phyloP scores from a whole-genome alignment of 75 land plant species.

The Azolla pinnata region DNA sequence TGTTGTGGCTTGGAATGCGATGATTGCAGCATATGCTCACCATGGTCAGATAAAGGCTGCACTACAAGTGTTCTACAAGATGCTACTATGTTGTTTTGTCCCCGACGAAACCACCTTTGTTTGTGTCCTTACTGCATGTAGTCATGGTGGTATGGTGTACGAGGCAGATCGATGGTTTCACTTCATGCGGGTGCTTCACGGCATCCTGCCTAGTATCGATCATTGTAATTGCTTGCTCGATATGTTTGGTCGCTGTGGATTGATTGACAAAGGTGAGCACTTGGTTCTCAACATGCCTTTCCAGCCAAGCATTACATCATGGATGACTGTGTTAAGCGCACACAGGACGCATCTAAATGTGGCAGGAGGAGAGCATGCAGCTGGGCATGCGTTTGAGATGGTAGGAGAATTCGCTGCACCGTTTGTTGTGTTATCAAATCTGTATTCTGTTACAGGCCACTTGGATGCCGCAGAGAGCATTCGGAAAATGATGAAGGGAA shows the following conservation, averaged over 20 bases:
- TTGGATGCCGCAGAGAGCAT: no score
- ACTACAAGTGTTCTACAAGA: slow-evolving; percentile 16
- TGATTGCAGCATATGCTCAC: slow-evolving; percentile 30
- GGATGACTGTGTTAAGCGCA: not conserved
- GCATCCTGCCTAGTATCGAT: not conserved
- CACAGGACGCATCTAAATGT: not conserved
- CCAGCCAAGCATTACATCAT: not conserved
- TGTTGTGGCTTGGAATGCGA: slow-evolving; percentile 34
- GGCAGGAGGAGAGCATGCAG: not conserved
- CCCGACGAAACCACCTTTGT: not conserved
- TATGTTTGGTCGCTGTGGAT: not conserved
- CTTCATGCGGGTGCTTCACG: not conserved
- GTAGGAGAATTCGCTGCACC: not conserved
- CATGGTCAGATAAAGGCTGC: slow-evolving; percentile 31
- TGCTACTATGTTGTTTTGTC: not conserved
- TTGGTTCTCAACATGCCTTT: not conserved
- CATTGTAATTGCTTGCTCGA: not conserved
- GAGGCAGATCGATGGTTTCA: not conserved
- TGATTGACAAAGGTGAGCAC: not conserved
- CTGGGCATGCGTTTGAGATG: not conserved
- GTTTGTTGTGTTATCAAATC: not conserved
- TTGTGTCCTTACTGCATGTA: not conserved
- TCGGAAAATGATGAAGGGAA: no score
- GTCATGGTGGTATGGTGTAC: not conserved
- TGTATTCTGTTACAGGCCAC: no score